Evolutionary conservation across 1,284 basidiomycete genomes (phyloP), one percentile per base, ranked within the genome.

Genomic region (Inonotus hispidus): DNA sequence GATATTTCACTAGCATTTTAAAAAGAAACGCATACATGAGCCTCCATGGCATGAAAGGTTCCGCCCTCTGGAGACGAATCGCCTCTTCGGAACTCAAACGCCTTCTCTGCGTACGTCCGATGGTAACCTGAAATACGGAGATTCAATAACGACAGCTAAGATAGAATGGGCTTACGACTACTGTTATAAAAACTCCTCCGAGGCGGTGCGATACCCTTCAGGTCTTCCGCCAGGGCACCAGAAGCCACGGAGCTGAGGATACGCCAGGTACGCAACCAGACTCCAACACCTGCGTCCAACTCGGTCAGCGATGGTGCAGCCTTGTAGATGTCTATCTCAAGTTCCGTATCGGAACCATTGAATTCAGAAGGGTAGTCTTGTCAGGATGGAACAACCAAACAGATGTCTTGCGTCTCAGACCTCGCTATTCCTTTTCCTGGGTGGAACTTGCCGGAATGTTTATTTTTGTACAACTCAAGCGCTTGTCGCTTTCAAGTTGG

Each of bases 281-380:
- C 75, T 73, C 76, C 77, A 23, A 80, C 75, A 1, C 79, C 79
- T 8, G 80, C 80, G 4, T 79, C 79, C 35, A 82, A 78, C 66
- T 82, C 80, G 53, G 72, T 76, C 68, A 81, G 78, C 23, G 71
- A 73, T 4, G 69, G 73, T 3, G 79, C 72, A 5, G 77, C 74
- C 67, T 82, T 79, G 66, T 80, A 82, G 1, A 82, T 68, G 45
- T 75, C 71, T 5, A 81, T 75, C 46, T 74, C 68, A 16, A 81
- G 72, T 63, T 78, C 70, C 72, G 60, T 57, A 32, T 3, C 32
- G 8, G 32, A 32, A 8, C 32, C 32, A 3, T 32, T 8, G 32
- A 32, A 32, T 3, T 32, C 32, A 32, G 32, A 3, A 70, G 71
- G 53, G 46, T n/a, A 8, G 21, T n/a, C n/a, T 14, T 21, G 55